Conservation (phyloP, 2,329 filamentous ascomycete genomes). For the Thermothelomyces thermophilus region DNA sequence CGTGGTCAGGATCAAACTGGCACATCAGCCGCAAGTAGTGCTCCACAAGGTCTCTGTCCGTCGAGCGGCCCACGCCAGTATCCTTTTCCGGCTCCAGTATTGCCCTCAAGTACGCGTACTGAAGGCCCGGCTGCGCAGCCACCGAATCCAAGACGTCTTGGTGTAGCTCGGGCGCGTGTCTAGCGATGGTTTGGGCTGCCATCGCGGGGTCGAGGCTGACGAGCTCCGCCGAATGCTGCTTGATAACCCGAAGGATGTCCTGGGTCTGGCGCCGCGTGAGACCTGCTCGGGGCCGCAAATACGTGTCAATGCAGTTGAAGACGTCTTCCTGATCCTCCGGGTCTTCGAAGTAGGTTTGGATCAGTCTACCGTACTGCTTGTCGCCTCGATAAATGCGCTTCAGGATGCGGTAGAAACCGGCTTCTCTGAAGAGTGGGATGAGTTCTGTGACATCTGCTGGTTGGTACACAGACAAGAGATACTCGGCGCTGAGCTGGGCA, state of each 20-base stretch:
- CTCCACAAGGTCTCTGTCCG: conserved; percentile 62
- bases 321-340: conserved; percentile 65
- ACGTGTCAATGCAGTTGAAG: conserved; percentile 74
- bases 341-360: conserved; percentile 82
- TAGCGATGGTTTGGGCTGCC: conserved; percentile 59
- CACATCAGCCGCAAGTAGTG: conserved; percentile 90
- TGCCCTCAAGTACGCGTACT: conserved; percentile 69
- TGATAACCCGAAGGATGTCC: conserved; percentile 63
- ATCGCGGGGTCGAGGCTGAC: conserved; percentile 58
- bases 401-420: conserved; percentile 82
- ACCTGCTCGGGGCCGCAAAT: conserved; percentile 57
- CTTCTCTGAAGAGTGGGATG: conserved; percentile 70
- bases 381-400: conserved; percentile 82
- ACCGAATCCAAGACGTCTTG: conserved; percentile 57
- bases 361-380: conserved; percentile 68
- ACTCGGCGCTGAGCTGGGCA: conserved; percentile 94
- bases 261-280: conserved; percentile 63
- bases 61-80: conserved; percentile 15
- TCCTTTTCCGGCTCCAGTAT: conserved; percentile 58
- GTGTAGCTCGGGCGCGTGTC: conserved; percentile 58
- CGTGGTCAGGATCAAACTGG: conserved; percentile 70
- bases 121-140: conserved; percentile 53
- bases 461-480: conserved; percentile 86
- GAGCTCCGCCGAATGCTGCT: conserved; percentile 58
- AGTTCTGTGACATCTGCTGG: conserved; percentile 72